Evolutionary conservation across 306 rosid genomes (phyloP), one percentile per base, ranked within the genome.

Genomic region (Alnus rubra): DNA sequence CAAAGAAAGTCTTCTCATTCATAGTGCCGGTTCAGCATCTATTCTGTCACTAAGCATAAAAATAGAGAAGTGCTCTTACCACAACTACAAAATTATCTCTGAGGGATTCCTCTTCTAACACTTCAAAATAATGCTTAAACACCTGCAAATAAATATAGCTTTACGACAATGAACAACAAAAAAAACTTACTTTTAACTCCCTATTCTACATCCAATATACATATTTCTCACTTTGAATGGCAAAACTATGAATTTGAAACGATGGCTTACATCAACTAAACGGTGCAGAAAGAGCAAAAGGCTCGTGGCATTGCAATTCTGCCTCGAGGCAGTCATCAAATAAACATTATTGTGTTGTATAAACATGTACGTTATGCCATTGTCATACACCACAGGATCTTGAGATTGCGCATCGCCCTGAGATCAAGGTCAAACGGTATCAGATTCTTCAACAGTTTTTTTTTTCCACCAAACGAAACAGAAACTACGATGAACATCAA

Each of bases 241-340:
- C 13, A 28, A 59, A 28, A 9, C 15, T 19, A 68, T 5, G 19
- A 37, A 11, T 1, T 42, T 69, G 78, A 75, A 85, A 58, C 45
- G 76, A 62, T 44, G 74, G 19, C 98, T 91, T 81, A 96, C 98
- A 88, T 93, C 99, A 75, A 96, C 94, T 28, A 87, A 48, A 14
- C 99, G 94, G 86, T 96, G 99, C 56, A 96, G 87, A 84, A 96
- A 96, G 82, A 88, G 93, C 77, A 93, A 80, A 84, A 96, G 87
- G 80, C 99, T 93, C n/a, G 98, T 97, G 3, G 97, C 99, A 88
- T 96, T 96, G 88, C 99, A 93, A 69, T 96, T 96, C 88, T 96
- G 98, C 82, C 99, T 82, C 23, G 99, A 88, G 12, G 99, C 99
- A 9, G 81, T 71, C 97, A 96, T 91, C 78, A 96, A 86, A 89